Conservation (phyloP, 106 monocot species). For the Allium sativum region DNA sequence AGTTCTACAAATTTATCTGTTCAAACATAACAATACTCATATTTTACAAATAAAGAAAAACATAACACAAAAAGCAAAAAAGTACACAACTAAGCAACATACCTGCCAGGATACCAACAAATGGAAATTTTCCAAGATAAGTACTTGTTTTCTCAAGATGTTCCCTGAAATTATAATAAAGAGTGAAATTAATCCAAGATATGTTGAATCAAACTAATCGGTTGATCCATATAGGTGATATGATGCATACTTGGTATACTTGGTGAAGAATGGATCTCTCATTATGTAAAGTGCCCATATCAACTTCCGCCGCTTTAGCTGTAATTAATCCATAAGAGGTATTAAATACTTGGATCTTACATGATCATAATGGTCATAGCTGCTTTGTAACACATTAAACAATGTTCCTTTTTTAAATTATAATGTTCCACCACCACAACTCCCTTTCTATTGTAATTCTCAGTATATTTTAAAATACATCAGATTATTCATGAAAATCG, state of each 20-base stretch:
- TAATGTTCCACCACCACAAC: too few species aligned
- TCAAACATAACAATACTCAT: conserved; percentile 2
- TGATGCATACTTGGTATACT: conserved; percentile 46
- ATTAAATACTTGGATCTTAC: neutral
- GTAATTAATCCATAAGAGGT: conserved; percentile 5
- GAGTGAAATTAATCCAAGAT: too few species aligned
- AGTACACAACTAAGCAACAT: conserved; percentile 19
- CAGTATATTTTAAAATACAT: too few species aligned
- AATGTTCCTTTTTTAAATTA: too few species aligned
- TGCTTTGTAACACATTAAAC: too few species aligned
- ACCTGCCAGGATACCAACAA: conserved; percentile 79
- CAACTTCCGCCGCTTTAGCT: conserved; percentile 75
- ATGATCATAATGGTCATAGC: too few species aligned
- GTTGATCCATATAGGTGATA: neutral
- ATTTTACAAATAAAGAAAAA: neutral
- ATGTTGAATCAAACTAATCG: too few species aligned
- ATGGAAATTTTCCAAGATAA: conserved; percentile 42
- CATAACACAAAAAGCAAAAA: neutral
- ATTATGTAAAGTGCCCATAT: conserved; percentile 82
- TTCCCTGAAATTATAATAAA: conserved; percentile 31
- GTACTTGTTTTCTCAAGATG: conserved; percentile 52
- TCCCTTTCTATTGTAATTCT: too few species aligned
- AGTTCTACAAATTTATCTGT: conserved; percentile 82
- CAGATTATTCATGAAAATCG: too few species aligned
- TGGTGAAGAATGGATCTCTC: conserved; percentile 88